Base-by-base conservation (phyloP, 1,139 yeast genomes). In the Kodamaea sp. region DNA sequence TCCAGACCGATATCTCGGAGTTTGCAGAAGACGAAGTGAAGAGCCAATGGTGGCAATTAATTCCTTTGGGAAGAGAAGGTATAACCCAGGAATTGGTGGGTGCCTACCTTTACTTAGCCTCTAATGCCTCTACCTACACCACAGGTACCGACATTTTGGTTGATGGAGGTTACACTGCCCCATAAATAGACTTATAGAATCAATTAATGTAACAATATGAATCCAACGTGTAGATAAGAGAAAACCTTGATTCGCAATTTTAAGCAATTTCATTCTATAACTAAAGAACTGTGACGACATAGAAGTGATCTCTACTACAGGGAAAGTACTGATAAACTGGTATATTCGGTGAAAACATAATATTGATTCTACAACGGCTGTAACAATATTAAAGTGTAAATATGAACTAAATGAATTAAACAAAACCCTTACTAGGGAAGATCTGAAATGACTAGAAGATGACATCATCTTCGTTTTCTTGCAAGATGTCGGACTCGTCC, bases 71-170 rank as follows among this genome's bases (percentile, higher is more conserved):
- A 34, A 78, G 95, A 67, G 84, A 85, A 76, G 90, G 88, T 12
- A 77, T 76, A 59, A 83, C 80, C 48, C 76, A 76, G 53, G 96
- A 87, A 60, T 83, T 85, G 61, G 89, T 85, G 30, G 94, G 95
- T 49, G 83, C 92, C 15, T 82, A 81, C 46, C 73, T 87, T 39
- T 88, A 85, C 63, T 70, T 87, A 56, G 87, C 94, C 24, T 78
- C 89, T 7, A 82, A 85, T 53, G 95, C 94, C 15, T 73, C 88
- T 26, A 76, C 88, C 14, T 87, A 82, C 63, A 78, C 94, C 37
- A 87, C 94, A 10, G 96, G 95, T 46, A 78, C 83, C 51, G 88
- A 87, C 60, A 63, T 87, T 47, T 68, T 83, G 46, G 95, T 87
- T 37, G 96, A 87, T 53, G 96, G 96, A 49, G 96, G 96, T 33